Base-by-base conservation (phyloP, 2,329 filamentous ascomycete genomes). In the Byssoonygena ceratinophila region DNA sequence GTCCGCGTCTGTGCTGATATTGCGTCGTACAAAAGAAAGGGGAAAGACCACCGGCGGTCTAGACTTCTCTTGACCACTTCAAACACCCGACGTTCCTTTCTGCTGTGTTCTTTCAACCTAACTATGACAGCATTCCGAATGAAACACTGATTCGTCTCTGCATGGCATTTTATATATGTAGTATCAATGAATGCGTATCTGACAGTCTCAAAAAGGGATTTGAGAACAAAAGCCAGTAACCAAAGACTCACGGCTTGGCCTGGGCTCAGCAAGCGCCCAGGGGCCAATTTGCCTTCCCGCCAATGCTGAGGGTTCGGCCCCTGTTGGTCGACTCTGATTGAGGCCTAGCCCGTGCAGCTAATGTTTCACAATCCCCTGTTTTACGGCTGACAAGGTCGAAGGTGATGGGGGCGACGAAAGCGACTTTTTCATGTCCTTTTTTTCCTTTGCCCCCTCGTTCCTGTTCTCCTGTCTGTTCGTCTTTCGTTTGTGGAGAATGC, bases 341-440 rank as follows among this genome's bases (percentile, higher is more conserved):
- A 44, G 49, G 40, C 8, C 29, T 37, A 27, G 31, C 16, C 29
- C 49, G 37, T 51, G 49, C 49, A 37, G 12, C 25, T 14, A n/a
- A 18, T 51, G 49, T 51, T 51, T 51, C 49, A 51, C 39, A 8
- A 27, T 20, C 31, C 49, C 49, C 39, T 39, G 49, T 45, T 41
- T 31, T 20, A 18, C 14, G 46, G 5, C n/a, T 39, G 46, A 27
- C 29, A 34, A 29, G 6, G 20, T 11, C 18, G 18, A 23, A 20
- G 32, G 45, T 23, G 18, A 23, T 29, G 32, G 45, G 32, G 45
- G 45, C 29, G 31, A 18, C 31, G 11, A n/a, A 31, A 31, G 25
- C n/a, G 16, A 46, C 4, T 22, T 20, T 16, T 44, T 44, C n/a
- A n/a, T n/a, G n/a, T n/a, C n/a, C n/a, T n/a, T 45, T 18, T 31